Percentiles rank a stretch among this genome's conserved stretches.
phyloP scores from a whole-genome alignment of 108 stramenopile species.

The Nitzschia sp. region DNA sequence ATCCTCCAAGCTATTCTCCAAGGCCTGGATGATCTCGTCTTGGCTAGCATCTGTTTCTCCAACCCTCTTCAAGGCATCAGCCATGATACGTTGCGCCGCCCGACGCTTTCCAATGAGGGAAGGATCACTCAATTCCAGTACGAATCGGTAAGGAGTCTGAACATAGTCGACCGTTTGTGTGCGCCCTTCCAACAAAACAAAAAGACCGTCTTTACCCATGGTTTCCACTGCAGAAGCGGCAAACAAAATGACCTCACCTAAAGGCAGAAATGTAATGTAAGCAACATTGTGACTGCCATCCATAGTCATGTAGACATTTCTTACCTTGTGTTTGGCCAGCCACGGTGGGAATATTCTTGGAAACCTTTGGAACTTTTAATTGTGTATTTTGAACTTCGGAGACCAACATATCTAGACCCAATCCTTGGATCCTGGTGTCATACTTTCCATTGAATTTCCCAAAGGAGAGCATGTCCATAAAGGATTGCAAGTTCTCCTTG shows the following conservation, averaged over 20 bases:
- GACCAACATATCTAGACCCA: conserved; percentile 70
- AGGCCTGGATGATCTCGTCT: conserved; percentile 42
- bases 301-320: not conserved
- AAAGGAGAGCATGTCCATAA: conserved; percentile 78
- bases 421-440: conserved; percentile 72
- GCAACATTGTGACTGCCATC: too few species aligned
- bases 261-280: not conserved
- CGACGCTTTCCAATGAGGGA: conserved; percentile 81
- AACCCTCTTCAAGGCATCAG: conserved; percentile 53
- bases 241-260: conserved; percentile 77
- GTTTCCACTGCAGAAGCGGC: conserved; percentile 65
- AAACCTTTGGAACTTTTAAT: conserved; percentile 70
- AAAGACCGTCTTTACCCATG: conserved; percentile 67
- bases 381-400: conserved; percentile 80
- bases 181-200: conserved; percentile 81
- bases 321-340: conserved; percentile 76
- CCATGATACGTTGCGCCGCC: conserved; percentile 84
- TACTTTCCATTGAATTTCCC: conserved; percentile 72
- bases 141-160: conserved; percentile 72
- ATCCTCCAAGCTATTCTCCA: conserved; percentile 42
- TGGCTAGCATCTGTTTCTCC: conserved; percentile 40
- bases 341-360: conserved; percentile 87
- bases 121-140: conserved; percentile 64
- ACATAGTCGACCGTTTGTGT: conserved; percentile 90
- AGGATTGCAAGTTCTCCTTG: conserved; percentile 68